Percentiles rank a stretch among this genome's conserved stretches.
phyloP scores from a whole-genome alignment of 2,329 filamentous ascomycete species.

The Penicillium paneum region DNA sequence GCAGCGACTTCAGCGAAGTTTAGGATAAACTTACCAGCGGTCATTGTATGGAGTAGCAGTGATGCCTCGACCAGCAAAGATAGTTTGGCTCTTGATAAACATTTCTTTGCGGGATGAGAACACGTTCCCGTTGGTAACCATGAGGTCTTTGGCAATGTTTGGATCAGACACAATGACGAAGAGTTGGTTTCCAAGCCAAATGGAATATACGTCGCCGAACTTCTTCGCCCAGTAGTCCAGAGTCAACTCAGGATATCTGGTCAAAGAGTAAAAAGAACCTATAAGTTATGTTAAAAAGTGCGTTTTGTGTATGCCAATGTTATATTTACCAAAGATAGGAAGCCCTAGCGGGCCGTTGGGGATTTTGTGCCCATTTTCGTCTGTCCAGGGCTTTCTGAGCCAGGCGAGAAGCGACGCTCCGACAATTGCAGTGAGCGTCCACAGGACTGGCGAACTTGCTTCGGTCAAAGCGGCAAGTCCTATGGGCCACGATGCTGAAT shows the following conservation, averaged over 20 bases:
- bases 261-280: conserved; percentile 29
- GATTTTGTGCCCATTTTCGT: too few relatives aligned
- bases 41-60: background rate
- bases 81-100: background rate
- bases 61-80: background rate
- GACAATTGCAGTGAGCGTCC: background rate
- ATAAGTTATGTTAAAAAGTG: too few relatives aligned
- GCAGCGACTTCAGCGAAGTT: too few relatives aligned
- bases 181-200: background rate
- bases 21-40: background rate
- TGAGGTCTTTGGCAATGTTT: background rate
- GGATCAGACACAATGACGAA: background rate
- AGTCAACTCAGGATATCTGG: conserved; percentile 5
- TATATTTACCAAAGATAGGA: too few relatives aligned
- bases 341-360: too few relatives aligned
- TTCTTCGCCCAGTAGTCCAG: background rate
- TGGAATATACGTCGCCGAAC: background rate
- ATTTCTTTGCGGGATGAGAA: background rate
- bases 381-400: too few relatives aligned
- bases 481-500: background rate
- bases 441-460: background rate
- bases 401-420: background rate
- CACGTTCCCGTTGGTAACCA: background rate
- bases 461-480: background rate
- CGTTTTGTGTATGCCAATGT: too few relatives aligned